Evolutionary conservation across 768 basidiomycete species (phyloP), one percentile per base, ranked within the genome.

Genomic region (Neoboletus brunneissimus): DNA sequence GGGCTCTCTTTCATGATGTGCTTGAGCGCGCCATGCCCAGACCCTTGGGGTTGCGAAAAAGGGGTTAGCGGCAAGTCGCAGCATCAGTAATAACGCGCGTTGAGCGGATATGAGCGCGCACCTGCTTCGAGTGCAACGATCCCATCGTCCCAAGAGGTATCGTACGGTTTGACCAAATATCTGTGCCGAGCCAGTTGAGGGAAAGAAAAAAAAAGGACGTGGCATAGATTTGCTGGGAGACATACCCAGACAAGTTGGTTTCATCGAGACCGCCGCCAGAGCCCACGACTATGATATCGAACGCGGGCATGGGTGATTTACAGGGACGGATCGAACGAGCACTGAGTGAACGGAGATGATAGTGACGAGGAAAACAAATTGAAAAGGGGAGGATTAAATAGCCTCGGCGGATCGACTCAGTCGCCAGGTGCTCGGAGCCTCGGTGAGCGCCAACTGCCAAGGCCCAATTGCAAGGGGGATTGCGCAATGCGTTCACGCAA

Each of bases 241-340:
- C 87, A 62, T 69, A 93, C 94, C 84, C 88, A 27, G 90, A 91
- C 59, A 97, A 73, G 74, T 98, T 91, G 23, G 86, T 88, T 72
- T 98, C 95, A 63, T 87, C 81, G 9, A 92, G 93, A 48, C 95
- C 95, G 44, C 95, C 95, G 54, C 94, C 92, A 63, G 85, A 83
- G 47, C 87, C 95, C 37, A 93, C 84, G 62, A 89, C 87, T 56
- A 92, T 75, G 61, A 93, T 65, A 69, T 91, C 85, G 69, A 93
- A 92, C 11, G 70, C 64, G 52, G 78, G 73, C 79, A 78, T 81
- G 54, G 5, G 0, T 25, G 27, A 25, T 13, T 31, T n/a, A 9
- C 10, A 15, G 18, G n/a, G 37, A 20, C 18, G n/a, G 49, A n/a
- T 20, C 9, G 54, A 18, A 31, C 10, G n/a, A 25, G 9, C 1